Evolutionary conservation across 805 yeast species (phyloP), one percentile per base, ranked within the genome.

Genomic region (Sungouiozyma intestinalis): DNA sequence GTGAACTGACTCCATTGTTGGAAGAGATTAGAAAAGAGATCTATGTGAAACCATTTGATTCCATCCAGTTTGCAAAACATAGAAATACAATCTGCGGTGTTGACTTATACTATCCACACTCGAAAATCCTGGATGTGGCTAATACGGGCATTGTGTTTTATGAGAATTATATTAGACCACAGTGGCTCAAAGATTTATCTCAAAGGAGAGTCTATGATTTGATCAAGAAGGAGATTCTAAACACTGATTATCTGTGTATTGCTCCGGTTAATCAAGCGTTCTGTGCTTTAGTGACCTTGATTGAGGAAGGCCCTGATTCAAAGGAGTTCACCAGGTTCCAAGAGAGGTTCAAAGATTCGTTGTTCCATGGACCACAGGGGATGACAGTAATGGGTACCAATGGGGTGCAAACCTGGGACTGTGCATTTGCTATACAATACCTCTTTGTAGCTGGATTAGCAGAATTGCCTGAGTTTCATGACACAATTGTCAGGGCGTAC

Each of bases 351-450:
- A 72, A 77, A 33, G 97, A 92, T 52, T 79, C 77, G 32, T 53
- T 86, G 40, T 87, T 84, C 62, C 81, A 82, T 65, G 94, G 96
- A 0, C 83, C 87, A 0, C 83, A 82, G 57, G 99, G 99, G 3
- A 72, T 92, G 78, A 76, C 90, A 2, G 82, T 85, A 43, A 85
- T 83, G 85, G 99, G 99, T 2, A 92, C 99, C 0, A 92, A 92
- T 61, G 99, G 99, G 18, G 85, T 85, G 0, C 99, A 92, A 63
- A 88, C 82, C 1, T 92, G 99, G 98, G 99, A 92, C 62, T 79
- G 81, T 20, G 88, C 97, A 0, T 90, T 92, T 65, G 82, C 85
- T 43, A 69, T 92, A 19, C 98, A 92, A 57, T 85, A 85, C 54
- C 73, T 77, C 47, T 79, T 85, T 45, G 67, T 74, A 53, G 84